Conservation (phyloP, 495 filamentous ascomycete genomes). For the Neurospora africana region DNA sequence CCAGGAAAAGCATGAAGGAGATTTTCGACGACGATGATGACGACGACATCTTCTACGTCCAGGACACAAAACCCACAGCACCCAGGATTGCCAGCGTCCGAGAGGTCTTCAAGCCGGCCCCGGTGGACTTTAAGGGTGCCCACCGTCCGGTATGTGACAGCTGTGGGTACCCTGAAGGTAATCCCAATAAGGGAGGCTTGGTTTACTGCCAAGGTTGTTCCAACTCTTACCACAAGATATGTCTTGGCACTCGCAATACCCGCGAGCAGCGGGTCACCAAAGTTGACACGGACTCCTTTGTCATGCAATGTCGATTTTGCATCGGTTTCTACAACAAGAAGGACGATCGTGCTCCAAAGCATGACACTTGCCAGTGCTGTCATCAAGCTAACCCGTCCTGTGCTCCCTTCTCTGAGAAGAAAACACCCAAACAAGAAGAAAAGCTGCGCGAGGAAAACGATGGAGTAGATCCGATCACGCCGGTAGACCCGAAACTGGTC, state of each 20-base stretch:
- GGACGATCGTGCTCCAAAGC: conserved; percentile 55
- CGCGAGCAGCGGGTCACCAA: conserved; percentile 96
- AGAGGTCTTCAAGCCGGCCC: conserved; percentile 53
- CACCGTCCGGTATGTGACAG: conserved; percentile 65
- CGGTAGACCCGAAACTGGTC: conserved; percentile 49
- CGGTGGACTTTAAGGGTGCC: conserved; percentile 49
- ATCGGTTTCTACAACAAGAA: conserved; percentile 55
- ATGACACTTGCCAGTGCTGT: conserved; percentile 62
- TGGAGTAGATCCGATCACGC: conserved; percentile 64
- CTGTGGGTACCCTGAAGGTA: conserved; percentile 47
- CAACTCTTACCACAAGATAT: conserved; percentile 66
- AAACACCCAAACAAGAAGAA: conserved; percentile 70
- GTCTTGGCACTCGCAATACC: conserved; percentile 59
- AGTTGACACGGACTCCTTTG: conserved; percentile 60
- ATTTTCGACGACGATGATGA: conserved; percentile 44
- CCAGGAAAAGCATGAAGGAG: conserved; percentile 53
- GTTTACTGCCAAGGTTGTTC: conserved; percentile 89
- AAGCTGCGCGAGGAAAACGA: conserved; percentile 64
- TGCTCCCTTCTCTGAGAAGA: conserved; percentile 52
- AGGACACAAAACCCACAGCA: conserved; percentile 44
- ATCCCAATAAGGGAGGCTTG: conserved; percentile 48
- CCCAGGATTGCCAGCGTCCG: conserved; percentile 51
- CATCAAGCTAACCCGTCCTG: conserved; percentile 50
- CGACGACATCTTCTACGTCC: conserved; percentile 41
- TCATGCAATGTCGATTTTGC: conserved; percentile 85